Base-by-base conservation (phyloP, 257 asterid species). In the Nicotiana obtusifolia region DNA sequence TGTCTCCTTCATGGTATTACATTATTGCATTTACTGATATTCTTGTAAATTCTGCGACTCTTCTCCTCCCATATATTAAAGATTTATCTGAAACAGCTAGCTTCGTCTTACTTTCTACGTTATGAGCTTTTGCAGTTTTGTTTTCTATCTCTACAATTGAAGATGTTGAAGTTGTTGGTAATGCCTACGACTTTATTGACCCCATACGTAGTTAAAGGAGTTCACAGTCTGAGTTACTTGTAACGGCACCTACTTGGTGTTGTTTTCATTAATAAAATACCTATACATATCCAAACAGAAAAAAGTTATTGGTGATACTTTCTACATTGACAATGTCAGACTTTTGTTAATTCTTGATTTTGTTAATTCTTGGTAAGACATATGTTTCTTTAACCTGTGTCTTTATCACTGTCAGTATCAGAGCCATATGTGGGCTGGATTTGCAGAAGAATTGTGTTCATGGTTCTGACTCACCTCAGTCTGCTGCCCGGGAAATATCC, bases 401-500 rank as follows among this genome's bases (percentile, higher is more conserved):
- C 20, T 62, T 20, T 80, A 76, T 73, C 33, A 59, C 75, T 44
- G 35, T 77, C 93, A 94, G 97, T 85, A 76, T 94, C 83, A 91
- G 97, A 88, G 97, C 97, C 81, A 76, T 94, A 83, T 93, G 97
- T 81, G 97, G 97, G 79, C 41, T 90, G 79, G 86, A 88, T 90
- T 78, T 78, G 61, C 85, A 90, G 82, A 87, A 88, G 82, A 94
- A 94, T 86, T 94, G 98, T 80, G 94, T 94, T 82, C 98, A 94
- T 28, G 98, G 97, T 73, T 94, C 97, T 20, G 97, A 94, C 88
- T 94, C 97, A 53, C 91, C 87, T 61, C 86, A 84, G 81, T 91
- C 98, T 86, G 96, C 97, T 33, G 84, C 87, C 64, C 89, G 92
- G 87, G 98, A 93, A 88, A 91, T 88, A 89, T 84, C 88, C 0